These are phyloP conservation scores for Cornus kousa DNA, from an alignment of 148 eudicot species.

Conservation along the genomic window DNA sequence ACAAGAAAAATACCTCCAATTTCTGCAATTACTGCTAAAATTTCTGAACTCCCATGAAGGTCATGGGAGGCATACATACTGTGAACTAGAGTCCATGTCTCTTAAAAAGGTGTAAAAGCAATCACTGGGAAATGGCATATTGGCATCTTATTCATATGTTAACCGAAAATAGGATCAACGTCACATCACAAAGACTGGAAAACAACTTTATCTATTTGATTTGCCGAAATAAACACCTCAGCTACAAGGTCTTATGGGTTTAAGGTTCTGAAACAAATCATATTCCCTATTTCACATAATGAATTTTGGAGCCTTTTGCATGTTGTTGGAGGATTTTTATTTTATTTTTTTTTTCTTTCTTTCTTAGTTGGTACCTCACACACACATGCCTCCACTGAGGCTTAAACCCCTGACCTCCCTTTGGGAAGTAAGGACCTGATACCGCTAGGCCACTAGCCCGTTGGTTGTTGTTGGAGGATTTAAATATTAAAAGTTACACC, in stretches of 20 bases:
- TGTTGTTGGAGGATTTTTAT: no score
- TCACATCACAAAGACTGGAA: background rate
- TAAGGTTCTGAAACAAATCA: background rate
- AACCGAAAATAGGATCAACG: background rate
- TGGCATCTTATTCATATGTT: no score
- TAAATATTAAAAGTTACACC: no score
- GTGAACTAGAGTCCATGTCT: background rate
- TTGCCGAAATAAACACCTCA: background rate
- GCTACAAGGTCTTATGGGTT: background rate
- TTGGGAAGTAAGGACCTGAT: no score
- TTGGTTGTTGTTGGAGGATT: no score
- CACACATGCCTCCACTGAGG: no score
- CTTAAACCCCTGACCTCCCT: no score
- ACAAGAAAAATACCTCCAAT: background rate
- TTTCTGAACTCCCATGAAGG: background rate
- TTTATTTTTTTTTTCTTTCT: no score
- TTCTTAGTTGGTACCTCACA: no score
- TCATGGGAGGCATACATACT: background rate
- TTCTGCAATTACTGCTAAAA: background rate
- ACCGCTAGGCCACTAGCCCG: no score
- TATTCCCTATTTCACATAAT: background rate
- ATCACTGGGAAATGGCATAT: no score
- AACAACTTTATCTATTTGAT: background rate
- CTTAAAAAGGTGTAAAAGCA: background rate
- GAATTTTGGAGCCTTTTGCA: background rate